Conservation (phyloP, 352 stramenopile genomes). For the Aphanomyces cochlioides region DNA sequence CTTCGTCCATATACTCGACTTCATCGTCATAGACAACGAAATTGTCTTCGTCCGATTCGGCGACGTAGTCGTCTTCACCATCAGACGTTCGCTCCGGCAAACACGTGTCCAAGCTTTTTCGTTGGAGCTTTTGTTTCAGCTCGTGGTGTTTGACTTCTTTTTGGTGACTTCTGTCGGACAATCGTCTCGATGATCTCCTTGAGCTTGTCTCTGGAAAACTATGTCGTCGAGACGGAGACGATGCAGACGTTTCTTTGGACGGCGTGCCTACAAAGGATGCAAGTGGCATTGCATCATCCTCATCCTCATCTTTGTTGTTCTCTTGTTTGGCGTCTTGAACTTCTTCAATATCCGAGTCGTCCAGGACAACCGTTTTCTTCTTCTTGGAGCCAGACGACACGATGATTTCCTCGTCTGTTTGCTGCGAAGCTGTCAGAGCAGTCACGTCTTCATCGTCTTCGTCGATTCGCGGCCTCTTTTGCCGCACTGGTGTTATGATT, state of each 20-base stretch:
- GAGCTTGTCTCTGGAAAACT: background rate
- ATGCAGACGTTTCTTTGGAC: background rate
- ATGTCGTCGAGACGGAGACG: background rate
- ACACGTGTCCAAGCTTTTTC: constrained; percentile 15
- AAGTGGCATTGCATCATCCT: constrained; percentile 1
- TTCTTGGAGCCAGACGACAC: background rate
- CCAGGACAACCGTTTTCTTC: constrained; percentile 11
- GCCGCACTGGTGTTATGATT: constrained; percentile 26
- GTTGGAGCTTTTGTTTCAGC: constrained; percentile 1
- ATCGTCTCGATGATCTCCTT: constrained; percentile 10
- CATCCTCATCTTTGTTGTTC: background rate
- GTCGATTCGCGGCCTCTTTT: background rate
- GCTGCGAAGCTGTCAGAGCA: background rate
- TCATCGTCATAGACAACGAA: constrained; percentile 78
- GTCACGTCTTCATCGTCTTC: constrained; percentile 10
- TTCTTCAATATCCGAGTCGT: constrained; percentile 23
- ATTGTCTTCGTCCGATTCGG: constrained; percentile 52
- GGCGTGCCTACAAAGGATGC: background rate
- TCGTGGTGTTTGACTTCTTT: constrained; percentile 3
- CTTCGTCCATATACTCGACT: constrained; percentile 78
- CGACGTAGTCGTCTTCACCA: constrained; percentile 32
- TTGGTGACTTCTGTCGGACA: constrained; percentile 1
- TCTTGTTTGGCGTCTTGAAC: background rate
- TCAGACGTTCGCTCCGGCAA: background rate
- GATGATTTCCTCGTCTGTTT: constrained; percentile 9